A percentile compares a stretch with the other conserved stretches of the same genome.
Evolutionary conservation across 768 basidiomycete species (phyloP).

Genomic region (Cyathus striatus): DNA sequence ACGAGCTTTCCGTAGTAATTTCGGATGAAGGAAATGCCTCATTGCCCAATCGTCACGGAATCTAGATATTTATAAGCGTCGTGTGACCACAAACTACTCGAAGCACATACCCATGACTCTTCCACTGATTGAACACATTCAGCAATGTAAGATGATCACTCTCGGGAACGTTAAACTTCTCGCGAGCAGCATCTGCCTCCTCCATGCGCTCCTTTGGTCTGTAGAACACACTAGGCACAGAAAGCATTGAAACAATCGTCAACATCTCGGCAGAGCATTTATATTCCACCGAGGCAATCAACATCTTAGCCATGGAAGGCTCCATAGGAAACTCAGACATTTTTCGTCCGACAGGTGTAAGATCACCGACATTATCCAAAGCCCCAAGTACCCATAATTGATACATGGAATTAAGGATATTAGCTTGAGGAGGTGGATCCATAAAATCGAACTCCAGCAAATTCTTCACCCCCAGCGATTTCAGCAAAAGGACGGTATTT

Average conservation of each 20-base stretch:
- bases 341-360: conserved; percentile 87
- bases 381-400: conserved; percentile 99
- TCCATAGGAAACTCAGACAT: conserved; percentile 99
- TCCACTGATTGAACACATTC: conserved; percentile 99
- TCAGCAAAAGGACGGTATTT: conserved; percentile 91
- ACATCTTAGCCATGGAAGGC: conserved; percentile 98
- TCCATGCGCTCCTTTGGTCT: conserved; percentile 96
- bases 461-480: conserved; percentile 96
- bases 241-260: conserved; percentile 98
- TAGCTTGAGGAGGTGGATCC: conserved; percentile 99
- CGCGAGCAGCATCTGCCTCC: conserved; percentile 94
- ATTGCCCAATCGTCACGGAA: conserved; percentile 94
- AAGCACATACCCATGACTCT: conserved; percentile 80
- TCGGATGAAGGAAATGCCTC: conserved; percentile 95
- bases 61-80: conserved; percentile 36
- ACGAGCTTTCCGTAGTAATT: conserved; percentile 88
- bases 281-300: conserved; percentile 92
- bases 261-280: conserved; percentile 94
- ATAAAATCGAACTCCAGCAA: conserved; percentile 98
- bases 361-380: conserved; percentile 94
- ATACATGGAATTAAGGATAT: conserved; percentile 99
- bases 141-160: conserved; percentile 94
- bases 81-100: neutral
- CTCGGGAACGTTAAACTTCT: conserved; percentile 98
- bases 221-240: conserved; percentile 97